A percentile compares a stretch with the other conserved stretches of the same genome.
Evolutionary conservation across 352 stramenopile species (phyloP).

Genomic region (Globisporangium rhizosaccharum): DNA sequence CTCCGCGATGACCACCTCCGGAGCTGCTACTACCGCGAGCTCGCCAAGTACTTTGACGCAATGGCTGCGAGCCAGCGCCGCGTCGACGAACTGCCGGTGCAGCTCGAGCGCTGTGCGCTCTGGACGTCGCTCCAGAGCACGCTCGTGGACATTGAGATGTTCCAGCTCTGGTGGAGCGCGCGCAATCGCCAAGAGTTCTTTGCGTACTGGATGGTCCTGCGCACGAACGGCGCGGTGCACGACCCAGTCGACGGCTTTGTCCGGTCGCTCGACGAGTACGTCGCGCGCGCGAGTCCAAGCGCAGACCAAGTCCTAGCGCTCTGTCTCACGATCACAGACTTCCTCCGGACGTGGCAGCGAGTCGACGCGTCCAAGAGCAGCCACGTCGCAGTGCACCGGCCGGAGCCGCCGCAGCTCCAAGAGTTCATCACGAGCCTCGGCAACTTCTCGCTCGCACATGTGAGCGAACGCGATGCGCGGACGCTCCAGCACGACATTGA

Average conservation of each 20-base stretch:
- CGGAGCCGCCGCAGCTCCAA: constrained; percentile 57
- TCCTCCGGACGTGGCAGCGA: constrained; percentile 65
- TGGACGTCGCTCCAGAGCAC: constrained; percentile 60
- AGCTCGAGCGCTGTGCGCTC: constrained; percentile 65
- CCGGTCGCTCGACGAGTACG: constrained; percentile 69
- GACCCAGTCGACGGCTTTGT: constrained; percentile 81
- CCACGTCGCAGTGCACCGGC: constrained; percentile 29
- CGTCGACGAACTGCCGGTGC: constrained; percentile 76
- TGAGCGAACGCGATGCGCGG: constrained; percentile 45
- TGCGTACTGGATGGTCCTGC: constrained; percentile 71
- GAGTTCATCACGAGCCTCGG: constrained; percentile 69
- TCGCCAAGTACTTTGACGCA: constrained; percentile 69
- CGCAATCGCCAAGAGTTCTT: constrained; percentile 80
- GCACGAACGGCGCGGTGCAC: constrained; percentile 52
- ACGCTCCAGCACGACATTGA: constrained; percentile 59
- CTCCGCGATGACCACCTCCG: constrained; percentile 59
- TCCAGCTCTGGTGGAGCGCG: constrained; percentile 78
- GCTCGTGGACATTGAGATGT: constrained; percentile 86
- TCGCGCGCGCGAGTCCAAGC: constrained; percentile 51
- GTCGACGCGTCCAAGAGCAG: constrained; percentile 15
- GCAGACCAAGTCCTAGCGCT: constrained; percentile 61
- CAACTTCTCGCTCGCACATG: constrained; percentile 42
- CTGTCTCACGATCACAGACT: constrained; percentile 77
- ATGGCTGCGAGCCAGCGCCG: constrained; percentile 65
- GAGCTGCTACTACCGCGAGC: constrained; percentile 63